A percentile compares a stretch with the other conserved stretches of the same genome.
phyloP scores from a whole-genome alignment of 2,329 filamentous ascomycete species.

The Aureobasidium zeae region DNA sequence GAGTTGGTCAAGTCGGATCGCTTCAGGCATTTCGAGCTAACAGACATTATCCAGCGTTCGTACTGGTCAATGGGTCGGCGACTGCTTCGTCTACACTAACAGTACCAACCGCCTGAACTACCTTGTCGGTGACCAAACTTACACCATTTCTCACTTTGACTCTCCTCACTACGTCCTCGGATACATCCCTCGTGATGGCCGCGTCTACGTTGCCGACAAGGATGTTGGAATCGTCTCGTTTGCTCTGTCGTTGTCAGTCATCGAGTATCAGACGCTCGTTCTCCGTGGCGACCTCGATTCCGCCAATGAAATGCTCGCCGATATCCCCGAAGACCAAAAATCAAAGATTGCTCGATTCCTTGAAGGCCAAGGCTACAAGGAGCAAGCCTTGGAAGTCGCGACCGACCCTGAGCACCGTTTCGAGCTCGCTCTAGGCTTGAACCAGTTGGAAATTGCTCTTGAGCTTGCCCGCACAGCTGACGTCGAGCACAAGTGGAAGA shows the following conservation, averaged over 20 bases:
- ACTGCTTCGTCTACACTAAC: constrained; percentile 99
- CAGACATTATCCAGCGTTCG: constrained; percentile 52
- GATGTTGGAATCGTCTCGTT: constrained; percentile 89
- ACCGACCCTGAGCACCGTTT: constrained; percentile 96
- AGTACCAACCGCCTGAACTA: constrained; percentile 95
- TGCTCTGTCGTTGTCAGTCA: constrained; percentile 77
- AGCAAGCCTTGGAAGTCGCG: constrained; percentile 85
- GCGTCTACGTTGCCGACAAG: constrained; percentile 91
- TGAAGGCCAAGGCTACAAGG: constrained; percentile 94
- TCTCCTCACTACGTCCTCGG: constrained; percentile 89
- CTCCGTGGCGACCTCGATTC: constrained; percentile 88
- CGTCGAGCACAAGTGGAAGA: constrained; percentile 97
- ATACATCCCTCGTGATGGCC: constrained; percentile 90
- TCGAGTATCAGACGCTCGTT: constrained; percentile 95
- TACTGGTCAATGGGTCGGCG: constrained; percentile 94
- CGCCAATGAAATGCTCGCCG: constrained; percentile 72
- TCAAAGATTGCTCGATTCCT: constrained; percentile 98
- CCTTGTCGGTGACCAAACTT: constrained; percentile 93
- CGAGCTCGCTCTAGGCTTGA: constrained; percentile 75
- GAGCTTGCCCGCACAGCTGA: constrained; percentile 75
- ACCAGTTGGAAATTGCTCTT: constrained; percentile 75
- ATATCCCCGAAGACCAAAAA: constrained; percentile 83
- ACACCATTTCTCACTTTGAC: constrained; percentile 96
- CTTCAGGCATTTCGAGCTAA: background rate
- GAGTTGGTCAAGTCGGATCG: constrained; percentile 24